Conservation (phyloP, 192 early-diverging fungal genomes). For the Backusella luteola region DNA sequence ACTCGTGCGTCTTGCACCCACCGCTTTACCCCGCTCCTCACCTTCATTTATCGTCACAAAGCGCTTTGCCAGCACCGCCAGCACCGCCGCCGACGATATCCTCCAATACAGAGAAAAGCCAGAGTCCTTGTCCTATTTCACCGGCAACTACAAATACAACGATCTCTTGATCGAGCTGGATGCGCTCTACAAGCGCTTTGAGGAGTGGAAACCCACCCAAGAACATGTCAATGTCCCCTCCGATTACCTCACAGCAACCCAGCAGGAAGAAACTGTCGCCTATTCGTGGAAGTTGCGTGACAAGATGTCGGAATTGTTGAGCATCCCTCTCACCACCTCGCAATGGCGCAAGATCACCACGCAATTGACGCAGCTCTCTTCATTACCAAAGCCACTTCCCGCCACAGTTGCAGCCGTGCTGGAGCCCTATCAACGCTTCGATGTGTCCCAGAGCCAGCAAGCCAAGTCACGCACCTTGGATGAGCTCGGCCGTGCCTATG, state of each 20-base stretch:
- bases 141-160: slow-evolving; percentile 78
- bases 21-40: not conserved
- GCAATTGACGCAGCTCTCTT: slow-evolving; percentile 46
- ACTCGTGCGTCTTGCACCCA: slow-evolving; percentile 7
- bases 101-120: slow-evolving; percentile 51
- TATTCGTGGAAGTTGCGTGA: slow-evolving; percentile 39
- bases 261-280: not conserved
- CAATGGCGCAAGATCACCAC: slow-evolving; percentile 51
- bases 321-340: slow-evolving; percentile 49
- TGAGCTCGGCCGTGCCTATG: slow-evolving; percentile 69
- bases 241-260: not conserved
- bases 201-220: slow-evolving; percentile 18
- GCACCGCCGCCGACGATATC: slow-evolving; percentile 25
- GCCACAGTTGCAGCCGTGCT: slow-evolving; percentile 35
- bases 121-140: slow-evolving; percentile 82
- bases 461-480: slow-evolving; percentile 54
- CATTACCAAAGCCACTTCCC: slow-evolving; percentile 36
- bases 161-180: slow-evolving; percentile 71
- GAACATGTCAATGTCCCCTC: not conserved
- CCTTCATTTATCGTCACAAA: slow-evolving; percentile 2
- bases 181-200: slow-evolving; percentile 43
- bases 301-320: slow-evolving; percentile 43
- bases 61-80: not conserved
- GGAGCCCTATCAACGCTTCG: slow-evolving; percentile 30
- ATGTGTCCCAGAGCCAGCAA: slow-evolving; percentile 34